Conservation (phyloP, 169 alveolate species). For the Plasmodium berghei region DNA sequence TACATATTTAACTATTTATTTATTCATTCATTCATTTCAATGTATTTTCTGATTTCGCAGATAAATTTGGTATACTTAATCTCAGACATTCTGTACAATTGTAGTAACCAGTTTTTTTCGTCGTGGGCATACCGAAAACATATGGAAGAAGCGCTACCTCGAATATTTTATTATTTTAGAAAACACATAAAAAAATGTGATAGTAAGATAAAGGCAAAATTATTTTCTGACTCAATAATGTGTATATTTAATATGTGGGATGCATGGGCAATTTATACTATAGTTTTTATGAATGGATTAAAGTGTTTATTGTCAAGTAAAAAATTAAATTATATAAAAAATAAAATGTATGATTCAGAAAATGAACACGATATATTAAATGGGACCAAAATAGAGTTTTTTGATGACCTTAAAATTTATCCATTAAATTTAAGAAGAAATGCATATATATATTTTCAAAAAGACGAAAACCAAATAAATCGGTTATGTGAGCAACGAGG, state of each 20-base stretch:
- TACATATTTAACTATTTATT: not conserved
- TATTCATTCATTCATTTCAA: not conserved
- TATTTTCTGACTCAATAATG: conserved; percentile 48
- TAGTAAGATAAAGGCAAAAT: conserved; percentile 57
- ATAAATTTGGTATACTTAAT: conserved; percentile 82
- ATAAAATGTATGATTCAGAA: conserved; percentile 25
- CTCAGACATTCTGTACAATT: conserved; percentile 82
- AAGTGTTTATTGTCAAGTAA: conserved; percentile 42
- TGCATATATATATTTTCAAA: conserved; percentile 56
- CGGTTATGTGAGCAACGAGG: conserved; percentile 71
- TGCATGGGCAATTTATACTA: conserved; percentile 43
- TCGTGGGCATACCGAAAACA: conserved; percentile 83
- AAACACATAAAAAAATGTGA: conserved; percentile 58
- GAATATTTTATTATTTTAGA: conserved; percentile 77
- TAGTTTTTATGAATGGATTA: conserved; percentile 54
- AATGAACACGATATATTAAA: conserved; percentile 18
- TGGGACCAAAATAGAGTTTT: conserved; percentile 59
- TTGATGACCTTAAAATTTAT: conserved; percentile 56
- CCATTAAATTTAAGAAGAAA: conserved; percentile 67
- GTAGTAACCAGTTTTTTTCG: conserved; percentile 77
- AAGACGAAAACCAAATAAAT: conserved; percentile 48
- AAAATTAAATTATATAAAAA: conserved; percentile 54
- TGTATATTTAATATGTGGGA: conserved; percentile 60
- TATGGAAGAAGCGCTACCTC: conserved; percentile 80
- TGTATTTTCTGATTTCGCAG: conserved; percentile 13